phyloP scores from a whole-genome alignment of 106 monocot genomes.

The Dendrobium nobile region DNA sequence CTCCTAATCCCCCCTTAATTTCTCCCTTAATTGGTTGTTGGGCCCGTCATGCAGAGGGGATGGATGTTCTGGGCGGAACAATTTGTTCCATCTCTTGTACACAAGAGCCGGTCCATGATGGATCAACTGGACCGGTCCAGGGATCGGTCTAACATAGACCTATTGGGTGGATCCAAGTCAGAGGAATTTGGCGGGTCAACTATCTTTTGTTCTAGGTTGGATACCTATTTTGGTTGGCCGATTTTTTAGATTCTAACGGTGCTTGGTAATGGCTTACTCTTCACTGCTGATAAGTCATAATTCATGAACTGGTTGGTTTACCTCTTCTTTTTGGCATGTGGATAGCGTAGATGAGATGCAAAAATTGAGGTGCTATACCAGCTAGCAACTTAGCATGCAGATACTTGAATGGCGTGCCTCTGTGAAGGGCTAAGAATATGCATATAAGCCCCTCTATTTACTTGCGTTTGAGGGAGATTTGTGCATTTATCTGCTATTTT shows the following conservation, averaged over 20 bases:
- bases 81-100: too few species aligned
- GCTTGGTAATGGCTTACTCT: neutral
- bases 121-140: too few species aligned
- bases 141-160: too few species aligned
- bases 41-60: too few species aligned
- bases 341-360: neutral
- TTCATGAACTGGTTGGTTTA: neutral
- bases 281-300: neutral
- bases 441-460: neutral
- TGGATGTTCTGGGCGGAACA: too few species aligned
- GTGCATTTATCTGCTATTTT: neutral
- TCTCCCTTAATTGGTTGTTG: too few species aligned
- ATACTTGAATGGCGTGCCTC: neutral
- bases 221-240: too few species aligned
- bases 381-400: neutral
- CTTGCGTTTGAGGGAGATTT: neutral
- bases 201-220: too few species aligned
- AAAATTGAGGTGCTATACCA: neutral
- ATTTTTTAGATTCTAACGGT: neutral
- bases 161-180: too few species aligned
- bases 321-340: neutral
- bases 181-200: too few species aligned
- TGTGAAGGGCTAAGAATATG: neutral
- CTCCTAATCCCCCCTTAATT: too few species aligned
- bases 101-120: too few species aligned